Evolutionary conservation across 108 stramenopile species (phyloP).

Genomic region (Aureococcus anophagefferens): DNA sequence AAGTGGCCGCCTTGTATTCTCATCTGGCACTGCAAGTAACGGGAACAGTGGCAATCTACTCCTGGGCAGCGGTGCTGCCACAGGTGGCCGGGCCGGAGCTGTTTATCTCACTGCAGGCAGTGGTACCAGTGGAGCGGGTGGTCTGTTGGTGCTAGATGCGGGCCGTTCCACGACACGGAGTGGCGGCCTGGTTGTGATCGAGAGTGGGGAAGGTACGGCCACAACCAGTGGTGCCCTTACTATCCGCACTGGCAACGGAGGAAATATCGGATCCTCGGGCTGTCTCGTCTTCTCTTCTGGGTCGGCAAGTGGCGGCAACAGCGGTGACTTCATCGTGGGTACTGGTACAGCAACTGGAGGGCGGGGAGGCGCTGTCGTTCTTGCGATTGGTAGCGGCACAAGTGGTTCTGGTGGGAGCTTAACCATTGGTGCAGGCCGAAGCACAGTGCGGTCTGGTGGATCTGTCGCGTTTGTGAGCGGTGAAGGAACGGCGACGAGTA

Average conservation of each 20-base stretch:
- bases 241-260: background rate
- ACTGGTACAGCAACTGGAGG: background rate
- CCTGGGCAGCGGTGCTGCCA: constrained; percentile 2
- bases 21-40: constrained; percentile 14
- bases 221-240: background rate
- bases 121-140: background rate
- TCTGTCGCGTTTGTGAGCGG: background rate
- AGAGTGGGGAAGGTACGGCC: background rate
- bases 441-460: background rate
- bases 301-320: background rate
- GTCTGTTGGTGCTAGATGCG: background rate
- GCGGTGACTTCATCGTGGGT: background rate
- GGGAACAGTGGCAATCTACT: constrained; percentile 27
- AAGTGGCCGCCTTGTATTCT: constrained; percentile 14
- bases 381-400: background rate
- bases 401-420: background rate
- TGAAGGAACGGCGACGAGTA: background rate
- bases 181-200: constrained; percentile 1
- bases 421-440: background rate
- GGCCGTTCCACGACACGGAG: background rate
- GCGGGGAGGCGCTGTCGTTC: background rate
- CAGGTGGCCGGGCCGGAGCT: constrained; percentile 1
- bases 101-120: constrained; percentile 3
- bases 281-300: background rate
- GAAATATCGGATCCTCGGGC: background rate